Conservation (phyloP, 1,284 basidiomycete genomes). For the Heterobasidion occidentale region DNA sequence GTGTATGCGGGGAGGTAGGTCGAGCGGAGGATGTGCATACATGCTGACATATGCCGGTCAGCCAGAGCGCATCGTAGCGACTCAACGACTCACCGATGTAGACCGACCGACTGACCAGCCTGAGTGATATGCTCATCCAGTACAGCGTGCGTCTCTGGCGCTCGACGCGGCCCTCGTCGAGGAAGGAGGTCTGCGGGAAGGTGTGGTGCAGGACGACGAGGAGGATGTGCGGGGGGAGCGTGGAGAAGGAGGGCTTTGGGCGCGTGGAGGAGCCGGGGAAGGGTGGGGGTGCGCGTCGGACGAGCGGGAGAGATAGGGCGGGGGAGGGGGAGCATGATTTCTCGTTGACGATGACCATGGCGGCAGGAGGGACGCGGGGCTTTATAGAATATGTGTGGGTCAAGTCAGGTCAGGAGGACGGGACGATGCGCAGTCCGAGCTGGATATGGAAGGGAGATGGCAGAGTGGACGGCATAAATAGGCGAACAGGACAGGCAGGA, state of each 20-base stretch:
- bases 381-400: neutral
- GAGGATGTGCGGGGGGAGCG: constrained; percentile 48
- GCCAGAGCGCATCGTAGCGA: neutral
- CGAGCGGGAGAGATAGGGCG: constrained; percentile 24
- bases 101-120: constrained; percentile 55
- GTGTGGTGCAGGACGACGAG: constrained; percentile 55
- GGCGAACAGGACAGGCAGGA: too few species aligned
- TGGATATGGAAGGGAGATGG: neutral
- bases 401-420: neutral
- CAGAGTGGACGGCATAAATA: too few species aligned
- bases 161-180: constrained; percentile 32
- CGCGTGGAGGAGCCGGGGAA: constrained; percentile 1
- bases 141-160: constrained; percentile 57
- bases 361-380: neutral
- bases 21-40: constrained; percentile 72
- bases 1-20: constrained; percentile 61
- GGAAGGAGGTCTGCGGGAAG: constrained; percentile 37
- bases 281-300: neutral
- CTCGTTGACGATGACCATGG: constrained; percentile 45
- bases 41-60: too few species aligned
- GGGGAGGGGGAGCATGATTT: constrained; percentile 36
- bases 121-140: constrained; percentile 56
- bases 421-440: neutral
- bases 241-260: constrained; percentile 32
- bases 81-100: constrained; percentile 45